Conservation (phyloP, 139 green algal genomes). For the Tetraselmis striata region DNA sequence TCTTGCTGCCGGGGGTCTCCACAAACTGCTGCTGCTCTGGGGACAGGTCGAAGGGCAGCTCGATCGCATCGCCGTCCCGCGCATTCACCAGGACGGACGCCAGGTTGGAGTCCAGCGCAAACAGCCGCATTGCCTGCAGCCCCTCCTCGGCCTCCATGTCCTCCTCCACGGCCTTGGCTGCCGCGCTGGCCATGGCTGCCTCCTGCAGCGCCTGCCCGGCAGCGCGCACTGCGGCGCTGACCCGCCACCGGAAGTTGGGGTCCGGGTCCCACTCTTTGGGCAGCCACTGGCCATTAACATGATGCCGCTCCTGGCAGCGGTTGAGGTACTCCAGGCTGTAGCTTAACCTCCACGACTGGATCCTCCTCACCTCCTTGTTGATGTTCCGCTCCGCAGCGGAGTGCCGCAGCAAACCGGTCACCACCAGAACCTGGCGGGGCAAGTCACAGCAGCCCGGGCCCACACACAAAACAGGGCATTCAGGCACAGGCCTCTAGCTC, state of each 20-base stretch:
- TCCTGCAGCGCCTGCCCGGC: neutral
- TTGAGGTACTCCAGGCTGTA: neutral
- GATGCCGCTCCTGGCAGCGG: neutral
- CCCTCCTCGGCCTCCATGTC: neutral
- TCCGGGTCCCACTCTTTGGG: neutral
- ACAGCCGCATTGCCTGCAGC: conserved; percentile 1
- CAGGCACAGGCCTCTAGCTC: neutral
- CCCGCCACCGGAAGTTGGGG: neutral
- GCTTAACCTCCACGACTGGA: neutral
- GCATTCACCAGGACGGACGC: neutral
- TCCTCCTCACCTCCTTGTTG: neutral
- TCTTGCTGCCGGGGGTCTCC: neutral
- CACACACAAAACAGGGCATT: neutral
- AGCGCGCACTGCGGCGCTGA: neutral
- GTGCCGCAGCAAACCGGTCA: neutral
- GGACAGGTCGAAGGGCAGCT: neutral
- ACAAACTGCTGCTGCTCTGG: conserved; percentile 2
- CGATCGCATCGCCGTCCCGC: neutral
- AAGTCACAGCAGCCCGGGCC: neutral
- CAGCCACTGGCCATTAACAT: neutral
- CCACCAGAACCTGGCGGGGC: neutral
- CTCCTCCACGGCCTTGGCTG: neutral
- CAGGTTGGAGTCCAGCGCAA: conserved; percentile 5
- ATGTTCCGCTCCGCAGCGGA: neutral
- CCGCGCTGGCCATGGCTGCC: neutral